phyloP scores from a whole-genome alignment of 345 rosid genomes.

The Anastatica hierochuntica region DNA sequence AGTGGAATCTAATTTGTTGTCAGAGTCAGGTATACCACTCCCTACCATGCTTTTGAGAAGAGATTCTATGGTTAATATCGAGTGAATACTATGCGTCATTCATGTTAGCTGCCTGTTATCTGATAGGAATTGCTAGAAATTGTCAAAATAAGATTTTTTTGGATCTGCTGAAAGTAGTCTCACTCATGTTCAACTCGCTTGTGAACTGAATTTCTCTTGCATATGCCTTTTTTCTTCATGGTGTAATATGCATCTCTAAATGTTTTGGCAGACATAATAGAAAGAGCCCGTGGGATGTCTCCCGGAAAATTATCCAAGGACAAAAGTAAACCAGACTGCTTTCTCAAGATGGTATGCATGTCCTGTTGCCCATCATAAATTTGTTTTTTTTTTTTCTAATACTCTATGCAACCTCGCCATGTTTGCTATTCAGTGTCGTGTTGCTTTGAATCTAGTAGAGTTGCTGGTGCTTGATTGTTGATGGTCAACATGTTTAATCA shows the following conservation, averaged over 20 bases:
- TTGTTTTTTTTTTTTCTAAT: neutral
- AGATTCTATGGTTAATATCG: neutral
- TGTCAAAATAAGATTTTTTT: neutral
- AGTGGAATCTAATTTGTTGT: conserved; percentile 17
- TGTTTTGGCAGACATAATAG: conserved; percentile 41
- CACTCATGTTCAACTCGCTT: neutral
- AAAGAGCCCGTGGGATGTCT: conserved; percentile 63
- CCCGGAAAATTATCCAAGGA: conserved; percentile 46
- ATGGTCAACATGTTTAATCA: neutral
- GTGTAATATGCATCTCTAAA: neutral
- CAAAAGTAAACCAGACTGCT: conserved; percentile 56
- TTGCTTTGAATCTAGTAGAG: neutral
- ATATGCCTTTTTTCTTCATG: too few species aligned
- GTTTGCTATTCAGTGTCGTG: neutral
- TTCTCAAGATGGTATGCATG: conserved; percentile 70
- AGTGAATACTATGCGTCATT: neutral
- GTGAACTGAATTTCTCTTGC: neutral
- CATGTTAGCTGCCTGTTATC: neutral
- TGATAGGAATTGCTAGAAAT: too few species aligned
- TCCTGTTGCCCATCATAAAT: neutral
- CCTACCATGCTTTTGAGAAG: neutral
- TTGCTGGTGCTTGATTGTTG: neutral
- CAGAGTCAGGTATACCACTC: conserved; percentile 36
- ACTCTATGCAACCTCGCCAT: neutral
- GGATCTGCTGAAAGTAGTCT: neutral